Percentiles rank a stretch among this genome's conserved stretches.
phyloP scores from a whole-genome alignment of 768 basidiomycete species.

The Tylopilus felleus region DNA sequence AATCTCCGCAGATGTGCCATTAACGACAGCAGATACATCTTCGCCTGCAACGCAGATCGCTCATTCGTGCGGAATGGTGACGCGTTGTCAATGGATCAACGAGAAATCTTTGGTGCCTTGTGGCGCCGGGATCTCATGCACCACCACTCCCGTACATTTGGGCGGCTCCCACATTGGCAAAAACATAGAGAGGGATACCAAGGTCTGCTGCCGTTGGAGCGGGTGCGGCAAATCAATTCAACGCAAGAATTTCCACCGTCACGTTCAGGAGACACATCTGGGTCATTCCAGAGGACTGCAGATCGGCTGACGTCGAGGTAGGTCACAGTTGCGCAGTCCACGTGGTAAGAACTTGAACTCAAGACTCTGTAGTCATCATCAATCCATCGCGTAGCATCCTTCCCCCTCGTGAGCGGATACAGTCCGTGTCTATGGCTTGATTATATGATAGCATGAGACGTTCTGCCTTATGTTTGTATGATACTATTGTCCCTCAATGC shows the following conservation, averaged over 20 bases:
- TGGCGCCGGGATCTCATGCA: background rate
- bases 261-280: background rate
- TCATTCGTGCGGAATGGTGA: background rate
- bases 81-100: background rate
- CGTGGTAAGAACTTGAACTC: too few species aligned
- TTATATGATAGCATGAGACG: too few species aligned
- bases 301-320: background rate
- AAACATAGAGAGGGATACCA: accelerated
- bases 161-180: background rate
- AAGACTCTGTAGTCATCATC: too few species aligned
- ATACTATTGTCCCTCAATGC: background rate
- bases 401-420: too few species aligned
- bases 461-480: too few species aligned
- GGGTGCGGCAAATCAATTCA: accelerated
- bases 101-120: background rate
- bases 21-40: background rate
- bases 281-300: background rate
- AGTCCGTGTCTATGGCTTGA: too few species aligned
- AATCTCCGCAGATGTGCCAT: too few species aligned
- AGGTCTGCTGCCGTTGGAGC: background rate
- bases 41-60: background rate
- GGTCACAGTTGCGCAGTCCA: too few species aligned
- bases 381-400: too few species aligned
- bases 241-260: conserved; percentile 7
- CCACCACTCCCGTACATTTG: background rate